Percentiles rank a stretch among this genome's conserved stretches.
These are phyloP conservation scores for Botrytis squamosa DNA, from an alignment of 2,329 filamentous ascomycete genomes.

Conservation along the genomic window DNA sequence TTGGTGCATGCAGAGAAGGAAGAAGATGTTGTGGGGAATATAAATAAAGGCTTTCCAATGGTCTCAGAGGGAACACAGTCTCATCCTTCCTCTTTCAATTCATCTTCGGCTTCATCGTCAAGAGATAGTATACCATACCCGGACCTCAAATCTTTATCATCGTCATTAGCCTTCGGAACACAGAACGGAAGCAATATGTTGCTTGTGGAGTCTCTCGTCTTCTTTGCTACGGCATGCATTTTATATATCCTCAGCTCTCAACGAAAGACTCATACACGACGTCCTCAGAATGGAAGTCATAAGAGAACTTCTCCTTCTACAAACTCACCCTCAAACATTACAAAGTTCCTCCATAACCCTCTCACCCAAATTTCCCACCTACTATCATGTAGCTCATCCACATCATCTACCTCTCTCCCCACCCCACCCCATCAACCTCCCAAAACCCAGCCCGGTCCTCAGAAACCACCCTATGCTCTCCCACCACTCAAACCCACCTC, in stretches of 20 bases:
- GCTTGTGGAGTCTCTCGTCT: conserved; percentile 5
- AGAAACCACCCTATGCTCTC: conserved; percentile 8
- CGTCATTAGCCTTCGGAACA: background rate
- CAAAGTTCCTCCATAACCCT: conserved; percentile 1
- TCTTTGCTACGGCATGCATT: conserved; percentile 13
- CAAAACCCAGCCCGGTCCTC: background rate
- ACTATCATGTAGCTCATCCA: background rate
- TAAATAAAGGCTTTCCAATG: background rate
- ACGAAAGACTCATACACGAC: background rate
- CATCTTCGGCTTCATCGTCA: background rate
- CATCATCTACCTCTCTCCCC: background rate
- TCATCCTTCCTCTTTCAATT: background rate
- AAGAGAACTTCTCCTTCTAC: conserved; percentile 9
- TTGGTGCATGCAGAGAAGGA: background rate
- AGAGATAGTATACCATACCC: background rate
- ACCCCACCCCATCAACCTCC: background rate
- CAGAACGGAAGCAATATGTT: conserved; percentile 16
- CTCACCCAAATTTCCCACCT: background rate
- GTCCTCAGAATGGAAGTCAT: background rate
- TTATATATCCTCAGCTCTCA: conserved; percentile 11
- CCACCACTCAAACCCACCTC: conserved; percentile 13
- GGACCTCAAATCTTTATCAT: background rate
- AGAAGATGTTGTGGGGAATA: background rate
- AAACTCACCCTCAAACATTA: background rate
- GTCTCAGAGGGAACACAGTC: background rate